A percentile compares a stretch with the other conserved stretches of the same genome.
These are phyloP conservation scores for Beta corolliflora DNA, from an alignment of 179 eudicot genomes.

Conservation along the genomic window DNA sequence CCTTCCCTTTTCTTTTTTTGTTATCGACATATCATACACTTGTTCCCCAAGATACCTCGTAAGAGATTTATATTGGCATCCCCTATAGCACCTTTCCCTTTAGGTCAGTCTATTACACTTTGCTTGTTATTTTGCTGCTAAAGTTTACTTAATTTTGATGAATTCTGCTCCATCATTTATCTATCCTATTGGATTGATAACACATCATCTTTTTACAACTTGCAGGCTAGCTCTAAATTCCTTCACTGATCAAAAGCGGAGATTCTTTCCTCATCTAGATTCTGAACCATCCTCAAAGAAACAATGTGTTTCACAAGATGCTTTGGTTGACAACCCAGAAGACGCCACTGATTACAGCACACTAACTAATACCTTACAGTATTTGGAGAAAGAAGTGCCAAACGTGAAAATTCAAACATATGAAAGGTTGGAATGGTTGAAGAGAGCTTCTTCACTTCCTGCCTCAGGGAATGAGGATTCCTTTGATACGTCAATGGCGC, in stretches of 20 bases:
- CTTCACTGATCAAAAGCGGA: conserved; percentile 79
- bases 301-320: conserved; percentile 49
- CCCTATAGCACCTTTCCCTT: too few species aligned
- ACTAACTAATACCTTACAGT: conserved; percentile 49
- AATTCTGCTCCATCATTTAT: conserved; percentile 1
- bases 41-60: too few species aligned
- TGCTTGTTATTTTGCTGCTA: not conserved
- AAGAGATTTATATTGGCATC: too few species aligned
- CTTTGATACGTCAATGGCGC: conserved; percentile 51
- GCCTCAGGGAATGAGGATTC: conserved; percentile 52
- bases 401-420: conserved; percentile 60
- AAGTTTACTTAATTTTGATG: not conserved
- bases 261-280: conserved; percentile 89
- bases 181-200: conserved; percentile 4
- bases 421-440: conserved; percentile 82
- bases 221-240: conserved; percentile 93
- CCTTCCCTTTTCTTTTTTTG: not conserved
- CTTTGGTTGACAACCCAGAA: conserved; percentile 50
- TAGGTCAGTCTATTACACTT: too few species aligned
- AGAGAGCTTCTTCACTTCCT: conserved; percentile 70
- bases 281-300: conserved; percentile 59
- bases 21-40: not conserved
- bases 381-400: conserved; percentile 64
- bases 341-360: conserved; percentile 50
- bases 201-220: conserved; percentile 12